Evolutionary conservation across 805 yeast species (phyloP).

Genomic region (Isabelozyma rhagii): DNA sequence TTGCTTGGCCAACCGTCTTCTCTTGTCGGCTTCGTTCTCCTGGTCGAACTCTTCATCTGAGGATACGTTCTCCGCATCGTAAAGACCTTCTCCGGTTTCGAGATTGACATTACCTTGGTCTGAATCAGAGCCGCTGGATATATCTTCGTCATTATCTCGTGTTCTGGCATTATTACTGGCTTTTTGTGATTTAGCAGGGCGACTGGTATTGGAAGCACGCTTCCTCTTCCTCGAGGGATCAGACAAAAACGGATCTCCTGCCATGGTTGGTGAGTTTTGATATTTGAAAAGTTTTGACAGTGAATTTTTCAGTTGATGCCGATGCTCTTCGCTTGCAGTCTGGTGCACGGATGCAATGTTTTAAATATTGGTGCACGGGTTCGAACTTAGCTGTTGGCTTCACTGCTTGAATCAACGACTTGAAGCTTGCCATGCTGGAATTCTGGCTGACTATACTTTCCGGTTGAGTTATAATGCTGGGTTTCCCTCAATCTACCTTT

Average conservation of each 20-base stretch:
- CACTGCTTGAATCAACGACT: too few relatives aligned
- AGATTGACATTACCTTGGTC: conserved; percentile 29
- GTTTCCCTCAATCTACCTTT: too few relatives aligned
- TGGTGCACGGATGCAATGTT: too few relatives aligned
- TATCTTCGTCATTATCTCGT: conserved; percentile 47
- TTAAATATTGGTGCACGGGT: background rate
- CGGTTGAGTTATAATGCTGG: too few relatives aligned
- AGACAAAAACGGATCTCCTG: conserved; percentile 59
- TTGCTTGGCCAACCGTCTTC: conserved; percentile 91
- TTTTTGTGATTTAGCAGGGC: conserved; percentile 17
- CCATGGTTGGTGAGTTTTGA: conserved; percentile 27
- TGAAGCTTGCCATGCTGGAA: too few relatives aligned
- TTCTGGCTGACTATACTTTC: too few relatives aligned
- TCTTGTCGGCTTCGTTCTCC: conserved; percentile 88
- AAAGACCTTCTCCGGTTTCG: conserved; percentile 45
- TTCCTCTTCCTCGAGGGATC: conserved; percentile 56
- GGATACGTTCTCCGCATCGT: conserved; percentile 41
- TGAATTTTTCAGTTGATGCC: conserved; percentile 4
- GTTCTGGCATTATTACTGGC: conserved; percentile 4
- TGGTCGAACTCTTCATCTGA: conserved; percentile 71
- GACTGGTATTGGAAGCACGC: conserved; percentile 25
- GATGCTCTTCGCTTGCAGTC: background rate
- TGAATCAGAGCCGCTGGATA: conserved; percentile 48
- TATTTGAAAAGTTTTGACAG: background rate
- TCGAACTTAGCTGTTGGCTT: too few relatives aligned